A percentile compares a stretch with the other conserved stretches of the same genome.
phyloP scores from a whole-genome alignment of 2,329 filamentous ascomycete genomes.

The Bipolaris cookei region DNA sequence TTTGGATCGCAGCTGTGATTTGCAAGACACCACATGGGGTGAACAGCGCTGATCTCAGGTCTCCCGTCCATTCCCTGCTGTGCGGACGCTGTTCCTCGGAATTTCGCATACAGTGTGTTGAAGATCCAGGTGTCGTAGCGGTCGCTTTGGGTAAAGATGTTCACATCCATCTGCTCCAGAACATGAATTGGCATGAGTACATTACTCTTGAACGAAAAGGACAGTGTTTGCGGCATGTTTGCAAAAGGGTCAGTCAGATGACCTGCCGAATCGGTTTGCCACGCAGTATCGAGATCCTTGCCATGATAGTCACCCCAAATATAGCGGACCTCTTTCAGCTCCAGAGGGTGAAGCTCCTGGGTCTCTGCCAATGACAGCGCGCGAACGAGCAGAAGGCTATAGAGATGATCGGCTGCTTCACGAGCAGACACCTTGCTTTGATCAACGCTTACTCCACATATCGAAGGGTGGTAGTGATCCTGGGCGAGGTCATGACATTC shows the following conservation, averaged over 20 bases:
- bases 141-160: slow-evolving; percentile 66
- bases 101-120: slow-evolving; percentile 92
- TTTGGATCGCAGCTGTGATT: slow-evolving; percentile 98
- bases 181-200: slow-evolving; percentile 77
- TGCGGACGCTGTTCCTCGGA: slow-evolving; percentile 86
- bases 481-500: slow-evolving; percentile 63
- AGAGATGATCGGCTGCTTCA: slow-evolving; percentile 65
- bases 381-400: slow-evolving; percentile 65
- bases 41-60: slow-evolving; percentile 90
- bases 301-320: slow-evolving; percentile 68
- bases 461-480: slow-evolving; percentile 62
- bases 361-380: slow-evolving; percentile 67
- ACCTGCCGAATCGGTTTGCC: slow-evolving; percentile 24
- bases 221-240: slow-evolving; percentile 64
- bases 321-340: slow-evolving; percentile 66
- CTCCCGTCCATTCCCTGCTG: slow-evolving; percentile 73
- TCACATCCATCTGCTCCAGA: slow-evolving; percentile 83
- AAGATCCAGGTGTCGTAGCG: slow-evolving; percentile 80
- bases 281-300: slow-evolving; percentile 31
- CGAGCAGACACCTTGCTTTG: slow-evolving; percentile 62
- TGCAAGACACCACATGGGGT: slow-evolving; percentile 93
- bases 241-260: slow-evolving; percentile 28
- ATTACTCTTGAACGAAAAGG: slow-evolving; percentile 79
- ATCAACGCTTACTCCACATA: slow-evolving; percentile 63
- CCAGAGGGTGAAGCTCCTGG: slow-evolving; percentile 63